Evolutionary conservation across 352 stramenopile species (phyloP).

Genomic region (Elongisporangium prolatum): DNA sequence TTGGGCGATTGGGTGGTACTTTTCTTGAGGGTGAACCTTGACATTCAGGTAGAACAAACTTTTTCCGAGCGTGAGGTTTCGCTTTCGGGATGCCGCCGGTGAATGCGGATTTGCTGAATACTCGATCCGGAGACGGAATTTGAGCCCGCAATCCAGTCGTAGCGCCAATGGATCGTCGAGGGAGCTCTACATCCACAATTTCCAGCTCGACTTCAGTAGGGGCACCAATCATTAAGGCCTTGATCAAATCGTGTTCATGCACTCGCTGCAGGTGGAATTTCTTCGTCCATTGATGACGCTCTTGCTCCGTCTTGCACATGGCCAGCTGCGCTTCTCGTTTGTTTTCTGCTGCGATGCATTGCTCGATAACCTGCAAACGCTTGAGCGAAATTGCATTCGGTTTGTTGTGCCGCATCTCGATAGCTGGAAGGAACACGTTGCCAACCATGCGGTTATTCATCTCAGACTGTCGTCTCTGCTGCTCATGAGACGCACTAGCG

Average conservation of each 20-base stretch:
- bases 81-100: slow-evolving; percentile 24
- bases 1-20: slow-evolving; percentile 6
- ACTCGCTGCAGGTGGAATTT: slow-evolving; percentile 55
- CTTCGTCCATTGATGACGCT: slow-evolving; percentile 39
- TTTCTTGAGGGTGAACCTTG: slow-evolving; percentile 29
- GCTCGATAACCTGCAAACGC: slow-evolving; percentile 66
- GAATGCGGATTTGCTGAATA: slow-evolving; percentile 33
- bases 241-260: slow-evolving; percentile 49
- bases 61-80: slow-evolving; percentile 33
- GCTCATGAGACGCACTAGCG: slow-evolving; percentile 32
- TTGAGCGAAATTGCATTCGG: slow-evolving; percentile 29
- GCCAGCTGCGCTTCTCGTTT: slow-evolving; percentile 53
- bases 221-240: slow-evolving; percentile 48
- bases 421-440: slow-evolving; percentile 60
- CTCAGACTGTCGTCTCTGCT: slow-evolving; percentile 30
- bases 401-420: slow-evolving; percentile 21
- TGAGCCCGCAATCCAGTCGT: slow-evolving; percentile 20
- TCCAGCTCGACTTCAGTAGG: slow-evolving; percentile 21
- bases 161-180: neutral
- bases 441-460: slow-evolving; percentile 44
- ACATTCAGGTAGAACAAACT: slow-evolving; percentile 34
- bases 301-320: slow-evolving; percentile 38
- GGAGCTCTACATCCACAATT: slow-evolving; percentile 21
- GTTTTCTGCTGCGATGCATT: slow-evolving; percentile 71
- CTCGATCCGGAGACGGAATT: slow-evolving; percentile 23